A percentile compares a stretch with the other conserved stretches of the same genome.
These are phyloP conservation scores for Micromonas pusilla DNA, from an alignment of 139 green algal species.

Conservation along the genomic window DNA sequence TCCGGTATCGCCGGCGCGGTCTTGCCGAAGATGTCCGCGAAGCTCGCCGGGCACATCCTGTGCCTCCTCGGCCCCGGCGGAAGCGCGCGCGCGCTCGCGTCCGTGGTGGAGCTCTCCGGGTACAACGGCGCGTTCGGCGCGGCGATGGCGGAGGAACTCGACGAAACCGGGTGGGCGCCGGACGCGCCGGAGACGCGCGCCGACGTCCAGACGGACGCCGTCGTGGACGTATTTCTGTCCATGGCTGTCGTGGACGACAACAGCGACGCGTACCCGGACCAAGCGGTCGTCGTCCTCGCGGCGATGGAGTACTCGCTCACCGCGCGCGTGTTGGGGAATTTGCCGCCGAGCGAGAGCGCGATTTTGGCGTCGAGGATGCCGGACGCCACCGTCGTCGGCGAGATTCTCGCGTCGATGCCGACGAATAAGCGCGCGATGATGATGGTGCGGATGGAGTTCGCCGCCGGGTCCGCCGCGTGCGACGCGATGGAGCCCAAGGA, in stretches of 20 bases:
- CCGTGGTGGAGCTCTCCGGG: no score
- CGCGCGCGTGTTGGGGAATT: background rate
- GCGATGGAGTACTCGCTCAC: background rate
- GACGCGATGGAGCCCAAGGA: background rate
- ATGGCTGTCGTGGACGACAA: background rate
- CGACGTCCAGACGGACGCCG: no score
- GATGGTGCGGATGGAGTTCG: constrained; percentile 1
- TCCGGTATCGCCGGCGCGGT: background rate
- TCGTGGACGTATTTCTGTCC: background rate
- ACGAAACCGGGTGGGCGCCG: no score
- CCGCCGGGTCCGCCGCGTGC: background rate
- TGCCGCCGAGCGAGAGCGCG: background rate
- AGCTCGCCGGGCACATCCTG: background rate
- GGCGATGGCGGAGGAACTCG: no score
- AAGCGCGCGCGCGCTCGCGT: no score
- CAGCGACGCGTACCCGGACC: no score
- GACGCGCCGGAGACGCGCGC: no score
- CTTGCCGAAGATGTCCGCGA: background rate
- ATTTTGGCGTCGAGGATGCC: background rate
- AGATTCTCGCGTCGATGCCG: background rate
- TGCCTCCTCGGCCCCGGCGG: background rate
- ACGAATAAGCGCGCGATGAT: background rate
- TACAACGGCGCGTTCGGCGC: no score
- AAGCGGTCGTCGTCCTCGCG: background rate
- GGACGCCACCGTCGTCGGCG: background rate